These are phyloP conservation scores for Myrica gale DNA, from an alignment of 306 rosid species.

Conservation along the genomic window DNA sequence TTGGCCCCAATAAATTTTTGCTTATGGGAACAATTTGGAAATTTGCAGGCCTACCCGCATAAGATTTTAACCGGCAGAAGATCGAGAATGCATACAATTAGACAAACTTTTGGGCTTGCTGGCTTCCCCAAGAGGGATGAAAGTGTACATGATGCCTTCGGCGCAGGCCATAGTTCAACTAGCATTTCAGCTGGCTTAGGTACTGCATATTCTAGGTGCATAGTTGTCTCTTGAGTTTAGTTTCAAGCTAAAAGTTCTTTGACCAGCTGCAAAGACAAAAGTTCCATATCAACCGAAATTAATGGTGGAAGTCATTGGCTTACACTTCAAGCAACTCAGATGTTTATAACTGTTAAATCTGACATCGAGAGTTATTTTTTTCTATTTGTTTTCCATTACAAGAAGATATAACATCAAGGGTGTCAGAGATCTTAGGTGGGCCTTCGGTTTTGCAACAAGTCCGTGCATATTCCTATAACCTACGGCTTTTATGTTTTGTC, in stretches of 20 bases:
- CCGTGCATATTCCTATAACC: too few species aligned
- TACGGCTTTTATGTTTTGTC: too few species aligned
- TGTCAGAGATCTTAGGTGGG: too few species aligned
- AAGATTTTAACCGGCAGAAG: conserved; percentile 73
- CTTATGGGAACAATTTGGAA: background rate
- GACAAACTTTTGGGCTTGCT: conserved; percentile 60
- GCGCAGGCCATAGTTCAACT: conserved; percentile 67
- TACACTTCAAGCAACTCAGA: too few species aligned
- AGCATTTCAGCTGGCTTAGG: conserved; percentile 72
- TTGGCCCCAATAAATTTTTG: background rate
- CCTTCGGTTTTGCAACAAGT: too few species aligned
- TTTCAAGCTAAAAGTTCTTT: too few species aligned
- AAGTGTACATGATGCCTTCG: conserved; percentile 63
- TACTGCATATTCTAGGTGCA: conserved; percentile 14
- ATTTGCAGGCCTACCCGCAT: conserved; percentile 55
- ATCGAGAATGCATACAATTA: conserved; percentile 59
- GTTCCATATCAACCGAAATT: too few species aligned
- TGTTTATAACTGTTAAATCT: too few species aligned
- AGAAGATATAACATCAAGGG: too few species aligned
- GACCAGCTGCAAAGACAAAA: background rate
- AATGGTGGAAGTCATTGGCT: too few species aligned
- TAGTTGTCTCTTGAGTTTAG: background rate
- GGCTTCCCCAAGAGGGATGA: conserved; percentile 72
- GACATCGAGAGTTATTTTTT: too few species aligned
- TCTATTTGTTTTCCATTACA: too few species aligned